Evolutionary conservation across 2,329 filamentous ascomycete species (phyloP).

Genomic region (Aphanocladium album): DNA sequence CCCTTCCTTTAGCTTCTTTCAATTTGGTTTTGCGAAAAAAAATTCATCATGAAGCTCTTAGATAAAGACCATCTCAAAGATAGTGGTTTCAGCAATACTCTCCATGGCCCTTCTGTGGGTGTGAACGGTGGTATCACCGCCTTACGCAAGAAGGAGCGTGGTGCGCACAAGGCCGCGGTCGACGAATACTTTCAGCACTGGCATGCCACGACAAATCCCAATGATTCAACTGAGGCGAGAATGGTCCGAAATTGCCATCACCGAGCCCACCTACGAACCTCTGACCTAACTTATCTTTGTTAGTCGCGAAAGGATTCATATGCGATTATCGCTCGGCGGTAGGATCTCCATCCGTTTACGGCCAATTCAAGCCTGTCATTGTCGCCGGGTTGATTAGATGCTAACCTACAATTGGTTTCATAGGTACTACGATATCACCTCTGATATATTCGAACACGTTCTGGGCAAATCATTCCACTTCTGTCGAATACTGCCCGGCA

Average conservation of each 20-base stretch:
- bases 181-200: constrained; percentile 97
- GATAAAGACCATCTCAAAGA: constrained; percentile 78
- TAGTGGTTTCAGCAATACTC: constrained; percentile 83
- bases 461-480: constrained; percentile 98
- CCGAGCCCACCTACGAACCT: too few relatives aligned
- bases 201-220: constrained; percentile 74
- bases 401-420: constrained; percentile 38
- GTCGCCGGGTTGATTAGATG: constrained; percentile 87
- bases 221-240: constrained; percentile 78
- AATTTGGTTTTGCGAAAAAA: too few relatives aligned
- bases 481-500: constrained; percentile 82
- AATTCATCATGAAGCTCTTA: constrained; percentile 70
- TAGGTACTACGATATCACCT: constrained; percentile 93
- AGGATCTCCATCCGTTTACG: too few relatives aligned
- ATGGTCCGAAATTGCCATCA: constrained; percentile 58
- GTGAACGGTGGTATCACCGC: constrained; percentile 70
- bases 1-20: too few relatives aligned
- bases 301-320: neutral
- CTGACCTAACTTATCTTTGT: too few relatives aligned
- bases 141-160: constrained; percentile 75
- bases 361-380: too few relatives aligned
- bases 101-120: constrained; percentile 70
- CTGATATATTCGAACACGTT: constrained; percentile 92
- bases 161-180: constrained; percentile 73
- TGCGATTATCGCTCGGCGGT: constrained; percentile 76